These are phyloP conservation scores for Magnolia changhungtana DNA, from an alignment of 164 flowering plant genomes.

Conservation along the genomic window DNA sequence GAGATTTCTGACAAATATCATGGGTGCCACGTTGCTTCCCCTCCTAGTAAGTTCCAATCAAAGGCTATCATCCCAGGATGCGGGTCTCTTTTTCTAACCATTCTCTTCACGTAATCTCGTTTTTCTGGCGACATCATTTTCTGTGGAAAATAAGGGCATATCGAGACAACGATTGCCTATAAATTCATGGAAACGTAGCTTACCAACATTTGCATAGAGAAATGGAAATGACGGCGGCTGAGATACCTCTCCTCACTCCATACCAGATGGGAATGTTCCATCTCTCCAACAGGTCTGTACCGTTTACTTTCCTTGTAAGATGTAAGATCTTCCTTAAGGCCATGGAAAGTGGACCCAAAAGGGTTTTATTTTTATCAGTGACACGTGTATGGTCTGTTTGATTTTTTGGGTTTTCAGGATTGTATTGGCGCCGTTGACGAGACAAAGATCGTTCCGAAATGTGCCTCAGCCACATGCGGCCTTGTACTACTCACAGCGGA, in stretches of 20 bases:
- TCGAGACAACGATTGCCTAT: not conserved
- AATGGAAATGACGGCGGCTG: not conserved
- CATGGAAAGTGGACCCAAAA: no score
- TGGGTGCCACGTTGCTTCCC: no score
- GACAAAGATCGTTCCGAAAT: constrained; percentile 20
- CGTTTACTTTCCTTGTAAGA: no score
- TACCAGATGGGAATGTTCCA: constrained; percentile 1
- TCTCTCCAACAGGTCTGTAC: not conserved
- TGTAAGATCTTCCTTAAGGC: no score
- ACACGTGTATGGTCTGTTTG: not conserved
- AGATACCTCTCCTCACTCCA: constrained; percentile 2
- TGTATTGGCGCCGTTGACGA: constrained; percentile 20
- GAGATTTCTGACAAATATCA: no score
- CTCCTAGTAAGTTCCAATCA: no score
- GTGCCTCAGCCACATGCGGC: constrained; percentile 19
- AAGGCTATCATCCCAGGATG: no score
- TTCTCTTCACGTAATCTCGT: not conserved
- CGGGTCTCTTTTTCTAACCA: no score
- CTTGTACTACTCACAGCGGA: constrained; percentile 20
- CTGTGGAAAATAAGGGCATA: not conserved
- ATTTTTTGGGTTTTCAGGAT: constrained; percentile 8
- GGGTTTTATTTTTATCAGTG: not conserved
- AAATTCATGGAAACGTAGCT: no score
- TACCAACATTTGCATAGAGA: no score
- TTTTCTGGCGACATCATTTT: not conserved